Percentiles rank a stretch among this genome's conserved stretches.
phyloP scores from a whole-genome alignment of 2,329 filamentous ascomycete species.

The Mycosphaerelloides madeirae region DNA sequence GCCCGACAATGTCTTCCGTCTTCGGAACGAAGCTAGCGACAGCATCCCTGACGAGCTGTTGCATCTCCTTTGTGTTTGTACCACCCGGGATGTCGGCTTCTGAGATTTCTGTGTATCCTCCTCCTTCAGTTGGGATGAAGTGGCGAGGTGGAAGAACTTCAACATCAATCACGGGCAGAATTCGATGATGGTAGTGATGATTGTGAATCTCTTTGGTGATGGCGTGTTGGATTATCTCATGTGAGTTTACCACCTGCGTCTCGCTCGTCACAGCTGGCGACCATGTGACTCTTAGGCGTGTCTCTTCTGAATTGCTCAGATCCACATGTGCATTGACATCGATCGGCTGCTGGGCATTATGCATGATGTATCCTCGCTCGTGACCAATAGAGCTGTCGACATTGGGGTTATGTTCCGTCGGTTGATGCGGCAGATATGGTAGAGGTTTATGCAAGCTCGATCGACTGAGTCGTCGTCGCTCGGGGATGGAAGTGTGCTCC shows the following conservation, averaged over 20 bases:
- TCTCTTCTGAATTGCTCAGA: slow-evolving; percentile 35
- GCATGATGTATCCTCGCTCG: slow-evolving; percentile 2
- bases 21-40: slow-evolving; percentile 26
- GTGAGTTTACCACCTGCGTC: slow-evolving; percentile 39
- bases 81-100: slow-evolving; percentile 31
- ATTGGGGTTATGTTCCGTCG: neutral
- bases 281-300: slow-evolving; percentile 30
- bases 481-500: neutral
- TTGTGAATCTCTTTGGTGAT: slow-evolving; percentile 53
- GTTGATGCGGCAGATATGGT: neutral
- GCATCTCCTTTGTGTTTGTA: slow-evolving; percentile 18
- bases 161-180: slow-evolving; percentile 51
- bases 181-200: slow-evolving; percentile 49
- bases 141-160: slow-evolving; percentile 52
- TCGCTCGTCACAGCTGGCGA: slow-evolving; percentile 49
- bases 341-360: slow-evolving; percentile 10
- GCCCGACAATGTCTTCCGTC: slow-evolving; percentile 2
- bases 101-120: slow-evolving; percentile 43
- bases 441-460: neutral
- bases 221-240: slow-evolving; percentile 44
- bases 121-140: slow-evolving; percentile 40
- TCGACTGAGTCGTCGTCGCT: neutral
- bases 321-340: slow-evolving; percentile 11
- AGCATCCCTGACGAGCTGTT: slow-evolving; percentile 33
- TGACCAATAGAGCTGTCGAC: neutral